Base-by-base conservation (phyloP, 2,329 filamentous ascomycete genomes). In the Pseudocercospora macadamiae region DNA sequence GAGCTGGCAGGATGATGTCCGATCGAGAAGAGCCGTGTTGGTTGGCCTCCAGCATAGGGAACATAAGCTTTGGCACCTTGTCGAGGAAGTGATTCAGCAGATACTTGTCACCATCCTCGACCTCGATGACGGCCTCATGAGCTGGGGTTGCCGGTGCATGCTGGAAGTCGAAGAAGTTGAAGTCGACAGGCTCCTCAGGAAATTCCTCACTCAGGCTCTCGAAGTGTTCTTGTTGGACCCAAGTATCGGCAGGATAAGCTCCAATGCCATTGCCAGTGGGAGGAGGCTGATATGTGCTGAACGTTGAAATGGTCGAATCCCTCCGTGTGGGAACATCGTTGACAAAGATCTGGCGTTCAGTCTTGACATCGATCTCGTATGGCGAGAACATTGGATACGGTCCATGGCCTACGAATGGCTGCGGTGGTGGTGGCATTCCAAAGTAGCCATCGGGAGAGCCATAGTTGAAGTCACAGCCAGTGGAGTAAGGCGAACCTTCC, bases 301-400 rank as follows among this genome's bases (percentile, higher is more conserved):
- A 97, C 21, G 92, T 96, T 0, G 93, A 96, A 34, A 92, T 88
- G 28, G 91, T 91, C 10, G 92, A 96, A 76, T 97, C 93, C 66
- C 87, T 83, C 60, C 93, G 82, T 12, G 92, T 89, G 3, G 91
- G 91, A 56, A 96, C 84, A 72, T 97, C 90, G 70, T 97, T 91
- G 75, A 97, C 87, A 75, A 90, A 96, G 81, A 96, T 92, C 68
- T 97, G 91, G 64, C 91, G 85, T 79, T 97, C 93, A 1, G 93
- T 97, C 83, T 93, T 96, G 79, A 97, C 89, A 74, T 97, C 93
- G 61, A 97, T 88, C 76, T 97, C 93, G 73, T 96, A 97, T 0
- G 93, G 91, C 18, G 89, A 85, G 64, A 84, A 89, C 64, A 83
- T 85, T 76, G 73, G 89, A 57, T 81, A 82, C 45, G 66, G 67